Base-by-base conservation (phyloP, 331 rosid genomes). In the Arachis monticola region DNA sequence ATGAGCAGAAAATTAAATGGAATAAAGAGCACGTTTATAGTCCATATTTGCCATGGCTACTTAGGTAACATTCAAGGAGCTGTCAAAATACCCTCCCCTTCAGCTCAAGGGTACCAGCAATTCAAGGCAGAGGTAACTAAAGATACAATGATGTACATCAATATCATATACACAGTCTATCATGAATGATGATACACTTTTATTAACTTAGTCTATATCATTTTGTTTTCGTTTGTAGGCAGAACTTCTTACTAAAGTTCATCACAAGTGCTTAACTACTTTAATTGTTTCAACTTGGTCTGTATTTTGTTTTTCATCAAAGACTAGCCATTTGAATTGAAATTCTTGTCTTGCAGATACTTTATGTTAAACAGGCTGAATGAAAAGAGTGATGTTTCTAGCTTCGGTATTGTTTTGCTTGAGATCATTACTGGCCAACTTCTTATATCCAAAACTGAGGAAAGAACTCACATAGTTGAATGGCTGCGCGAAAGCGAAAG, bases 371-470 rank as follows among this genome's bases (percentile, higher is more conserved):
- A 45, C 48, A 68, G 64, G 83, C 46, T 89, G 70, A 83, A 58
- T 8, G 91, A 80, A 66, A 89, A 89, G 81, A 89, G 93, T 80
- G 93, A 91, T 70, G 88, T 89, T 27, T 92, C 74, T 70, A 89
- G 90, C 47, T 92, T 86, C 65, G 90, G 93, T 6, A 66, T 89
- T 57, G 87, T 91, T 56, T 57, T 89, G 35, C 78, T 89, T 48
- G 89, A 89, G 79, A 62, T 89, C 13, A 69, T 88, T 51, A 89
- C 92, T 1, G 83, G 87, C 4, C 79, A 70, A 17, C 79, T 79
- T 5, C 91, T 76, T 11, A 52, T 88, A n/a, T 30, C 65, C 1
- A 88, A 59, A 64, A 74, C 52, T 0, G 70, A 83, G 9, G 85
- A 86, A 44, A 82, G 30, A 7, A 56, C 41, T 68, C 90, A 92